Evolutionary conservation across 129 eudicot genomes (phyloP), one percentile per base, ranked within the genome.

Genomic region (Logfia minima): DNA sequence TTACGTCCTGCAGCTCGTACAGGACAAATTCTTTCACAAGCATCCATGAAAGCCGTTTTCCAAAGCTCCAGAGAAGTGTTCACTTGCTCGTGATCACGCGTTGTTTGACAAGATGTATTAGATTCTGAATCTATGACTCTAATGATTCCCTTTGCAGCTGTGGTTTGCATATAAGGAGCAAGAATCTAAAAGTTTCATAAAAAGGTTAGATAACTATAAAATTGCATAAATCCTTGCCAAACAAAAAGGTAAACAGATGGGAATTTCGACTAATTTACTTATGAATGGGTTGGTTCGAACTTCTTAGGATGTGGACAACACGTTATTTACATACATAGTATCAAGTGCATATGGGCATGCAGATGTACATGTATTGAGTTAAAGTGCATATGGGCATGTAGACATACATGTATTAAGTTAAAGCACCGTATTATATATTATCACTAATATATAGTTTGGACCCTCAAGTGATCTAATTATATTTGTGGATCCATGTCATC

Each of bases 21-120:
- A 62, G 98, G 96, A 72, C 98, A 93, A 45, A 93, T 82, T 80
- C 88, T 83, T 85, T 93, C 97, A 82, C 91, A 88, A 45, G 95
- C 91, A 53, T 93, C 93, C 87, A 77, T 76, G 86, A 93, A 91
- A 70, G 98, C 97, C 65, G 78, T 86, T 77, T 93, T 86, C 98
- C 98, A 93, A 53, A 84, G 96, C 85, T 93, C 90, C 58, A 87
- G 53, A 9, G 97, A 93, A 35, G 81, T 81, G 67, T 83, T 84
- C 7, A 68, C 87, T 72, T 88, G 88, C 68, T 83, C 88, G 32
- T 81, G 81, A 62, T 81, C 86, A 37, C 43, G 24, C 41, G 89
- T 68, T 28, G 89, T 81, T 68, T 66, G 45, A 78, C 78, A 76
- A 24, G 19, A 51, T 76, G 79, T 79, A 78, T 59, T 74, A 1